A percentile compares a stretch with the other conserved stretches of the same genome.
Evolutionary conservation across 2,329 filamentous ascomycete species (phyloP).

Genomic region (Dissoconium aciculare): DNA sequence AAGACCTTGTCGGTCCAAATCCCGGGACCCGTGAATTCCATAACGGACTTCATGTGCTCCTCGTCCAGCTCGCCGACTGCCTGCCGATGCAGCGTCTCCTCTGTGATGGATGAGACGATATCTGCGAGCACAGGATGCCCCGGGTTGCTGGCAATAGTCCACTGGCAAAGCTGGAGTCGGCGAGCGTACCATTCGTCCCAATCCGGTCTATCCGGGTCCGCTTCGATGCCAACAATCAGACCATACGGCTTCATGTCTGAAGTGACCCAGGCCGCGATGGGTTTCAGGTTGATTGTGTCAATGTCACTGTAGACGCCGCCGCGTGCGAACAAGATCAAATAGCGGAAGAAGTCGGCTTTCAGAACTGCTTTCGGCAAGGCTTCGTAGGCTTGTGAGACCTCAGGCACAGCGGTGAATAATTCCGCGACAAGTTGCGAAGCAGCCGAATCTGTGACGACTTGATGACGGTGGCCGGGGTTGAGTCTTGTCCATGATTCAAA

Average conservation of each 20-base stretch:
- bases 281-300: slow-evolving; percentile 70
- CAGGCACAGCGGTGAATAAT: slow-evolving; percentile 55
- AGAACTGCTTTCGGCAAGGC: slow-evolving; percentile 35
- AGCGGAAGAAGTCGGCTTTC: slow-evolving; percentile 51
- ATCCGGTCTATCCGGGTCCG: slow-evolving; percentile 78
- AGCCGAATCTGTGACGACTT: slow-evolving; percentile 84
- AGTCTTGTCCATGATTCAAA: slow-evolving; percentile 77
- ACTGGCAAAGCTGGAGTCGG: slow-evolving; percentile 93
- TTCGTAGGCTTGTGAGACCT: slow-evolving; percentile 34
- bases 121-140: slow-evolving; percentile 83
- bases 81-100: slow-evolving; percentile 59
- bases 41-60: slow-evolving; percentile 45
- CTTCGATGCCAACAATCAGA: slow-evolving; percentile 83
- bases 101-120: slow-evolving; percentile 54
- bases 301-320: slow-evolving; percentile 68
- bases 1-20: slow-evolving; percentile 83
- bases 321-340: slow-evolving; percentile 57
- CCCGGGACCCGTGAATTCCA: slow-evolving; percentile 81
- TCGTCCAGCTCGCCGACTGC: slow-evolving; percentile 44
- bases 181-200: slow-evolving; percentile 93
- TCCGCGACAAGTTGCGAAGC: slow-evolving; percentile 66
- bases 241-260: slow-evolving; percentile 62
- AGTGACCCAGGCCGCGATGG: slow-evolving; percentile 76
- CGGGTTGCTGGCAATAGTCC: slow-evolving; percentile 91
- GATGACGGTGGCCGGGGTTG: slow-evolving; percentile 83